Evolutionary conservation across 2,329 filamentous ascomycete species (phyloP), one percentile per base, ranked within the genome.

Genomic region (Purpureocillium takamizusanense): DNA sequence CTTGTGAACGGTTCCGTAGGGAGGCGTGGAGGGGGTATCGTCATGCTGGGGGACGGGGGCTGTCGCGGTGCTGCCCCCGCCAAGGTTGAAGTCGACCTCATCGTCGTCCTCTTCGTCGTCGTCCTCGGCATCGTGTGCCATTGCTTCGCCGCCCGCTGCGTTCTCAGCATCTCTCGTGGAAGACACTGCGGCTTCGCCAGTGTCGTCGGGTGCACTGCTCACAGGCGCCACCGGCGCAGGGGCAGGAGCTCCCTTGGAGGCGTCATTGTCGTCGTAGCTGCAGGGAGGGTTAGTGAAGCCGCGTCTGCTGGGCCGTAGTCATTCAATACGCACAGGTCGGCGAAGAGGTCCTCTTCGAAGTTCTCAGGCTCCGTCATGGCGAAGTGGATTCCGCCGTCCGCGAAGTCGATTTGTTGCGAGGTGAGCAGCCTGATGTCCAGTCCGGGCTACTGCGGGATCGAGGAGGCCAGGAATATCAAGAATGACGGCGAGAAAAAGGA

Each of bases 291-390:
- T 30, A 46, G 46, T 33, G 18, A 36, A n/a, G 12, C 28, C 21
- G n/a, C 21, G 10, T 5, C 21, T 25, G 7, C 28, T 14, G 28
- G 28, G 28, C 28, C 28, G 11, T 6, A 30, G 11, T 7, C 28
- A 14, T 13, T 7, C 12, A 16, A 27, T n/a, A 50, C 86, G 66
- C 70, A 95, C 88, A 95, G 77, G 66, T 95, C 89, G 53, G 88
- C 88, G 63, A 95, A 95, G 64, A 95, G 84, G 73, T 95, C 88
- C 56, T 95, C 89, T 51, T 95, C 88, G 50, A 87, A 81, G 50
- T 86, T 85, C 55, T 89, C 85, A 38, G 75, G 70, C 54, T 92
- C 86, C 35, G 85, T 78, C 86, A 90, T 92, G 52, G 46, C 50
- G 43, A 47, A 30, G 27, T 25, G 21, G 5, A 10, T 5, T 6